Percentiles rank a stretch among this genome's conserved stretches.
Conservation (phyloP, 768 basidiomycete genomes). For the Tephrocybe rancida region DNA sequence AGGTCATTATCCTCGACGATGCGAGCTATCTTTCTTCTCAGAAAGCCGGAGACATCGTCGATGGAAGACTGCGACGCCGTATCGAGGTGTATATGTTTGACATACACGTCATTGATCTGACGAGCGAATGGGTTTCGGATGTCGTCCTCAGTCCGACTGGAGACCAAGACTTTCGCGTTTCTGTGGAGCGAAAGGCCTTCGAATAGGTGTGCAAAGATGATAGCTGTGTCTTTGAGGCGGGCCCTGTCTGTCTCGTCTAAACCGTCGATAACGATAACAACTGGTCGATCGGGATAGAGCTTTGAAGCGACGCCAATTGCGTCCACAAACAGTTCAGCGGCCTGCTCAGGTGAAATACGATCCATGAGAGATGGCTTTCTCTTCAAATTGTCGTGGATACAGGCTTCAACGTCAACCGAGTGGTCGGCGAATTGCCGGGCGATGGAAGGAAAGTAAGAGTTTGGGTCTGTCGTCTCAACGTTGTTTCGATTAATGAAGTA, state of each 20-base stretch:
- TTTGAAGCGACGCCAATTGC: slow-evolving; percentile 11
- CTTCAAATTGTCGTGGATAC: slow-evolving; percentile 13
- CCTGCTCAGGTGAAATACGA: slow-evolving; percentile 14
- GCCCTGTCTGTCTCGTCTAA: slow-evolving; percentile 18
- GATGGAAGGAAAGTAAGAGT: slow-evolving; percentile 19
- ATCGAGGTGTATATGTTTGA: slow-evolving; percentile 19
- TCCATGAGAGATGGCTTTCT: slow-evolving; percentile 12
- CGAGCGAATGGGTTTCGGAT: slow-evolving; percentile 16
- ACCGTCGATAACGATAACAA: slow-evolving; percentile 20
- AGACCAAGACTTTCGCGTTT: slow-evolving; percentile 20
- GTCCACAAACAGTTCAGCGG: slow-evolving; percentile 16
- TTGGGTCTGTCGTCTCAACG: slow-evolving; percentile 15
- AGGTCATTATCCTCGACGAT: slow-evolving; percentile 14
- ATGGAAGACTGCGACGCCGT: slow-evolving; percentile 15
- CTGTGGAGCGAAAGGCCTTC: background rate
- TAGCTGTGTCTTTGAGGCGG: slow-evolving; percentile 11
- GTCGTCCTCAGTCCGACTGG: slow-evolving; percentile 20
- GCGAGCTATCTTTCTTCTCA: slow-evolving; percentile 5
- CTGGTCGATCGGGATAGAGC: slow-evolving; percentile 8
- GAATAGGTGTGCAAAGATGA: slow-evolving; percentile 16
- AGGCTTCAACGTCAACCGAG: slow-evolving; percentile 5
- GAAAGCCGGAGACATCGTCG: slow-evolving; percentile 13
- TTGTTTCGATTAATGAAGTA: slow-evolving; percentile 18
- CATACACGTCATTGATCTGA: slow-evolving; percentile 3
- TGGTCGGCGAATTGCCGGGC: slow-evolving; percentile 16